Evolutionary conservation across 805 yeast species (phyloP).

Genomic region (Clavispora asparagi): DNA sequence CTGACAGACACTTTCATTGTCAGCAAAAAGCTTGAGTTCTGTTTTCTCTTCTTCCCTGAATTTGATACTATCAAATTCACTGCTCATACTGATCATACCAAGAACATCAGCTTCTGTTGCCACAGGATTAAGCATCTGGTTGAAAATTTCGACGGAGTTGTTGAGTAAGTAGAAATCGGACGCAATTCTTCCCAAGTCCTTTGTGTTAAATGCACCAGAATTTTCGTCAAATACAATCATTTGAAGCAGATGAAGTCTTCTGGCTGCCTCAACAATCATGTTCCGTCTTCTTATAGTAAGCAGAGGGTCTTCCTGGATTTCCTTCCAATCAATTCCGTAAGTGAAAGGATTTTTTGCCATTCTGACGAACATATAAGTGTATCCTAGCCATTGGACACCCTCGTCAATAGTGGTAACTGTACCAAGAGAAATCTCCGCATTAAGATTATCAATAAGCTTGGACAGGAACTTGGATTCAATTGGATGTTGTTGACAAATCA

Average conservation of each 20-base stretch:
- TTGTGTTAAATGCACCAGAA: conserved; percentile 71
- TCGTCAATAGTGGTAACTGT: conserved; percentile 93
- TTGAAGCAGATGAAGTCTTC: conserved; percentile 77
- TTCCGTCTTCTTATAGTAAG: conserved; percentile 67
- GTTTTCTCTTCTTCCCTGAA: conserved; percentile 80
- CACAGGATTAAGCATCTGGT: conserved; percentile 71
- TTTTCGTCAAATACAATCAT: conserved; percentile 91
- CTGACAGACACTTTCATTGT: conserved; percentile 68
- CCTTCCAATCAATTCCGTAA: conserved; percentile 88
- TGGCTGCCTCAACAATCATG: conserved; percentile 76
- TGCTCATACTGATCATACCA: conserved; percentile 84
- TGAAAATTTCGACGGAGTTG: conserved; percentile 84
- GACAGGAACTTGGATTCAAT: conserved; percentile 80
- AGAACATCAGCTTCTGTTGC: conserved; percentile 92
- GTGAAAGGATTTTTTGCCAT: conserved; percentile 93
- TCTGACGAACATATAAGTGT: conserved; percentile 88
- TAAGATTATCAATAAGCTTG: conserved; percentile 83
- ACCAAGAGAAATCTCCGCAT: conserved; percentile 94
- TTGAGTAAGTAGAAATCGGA: conserved; percentile 87
- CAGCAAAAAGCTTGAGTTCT: conserved; percentile 62
- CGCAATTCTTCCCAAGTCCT: conserved; percentile 90
- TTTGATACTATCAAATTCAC: conserved; percentile 87
- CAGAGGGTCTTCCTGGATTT: conserved; percentile 76
- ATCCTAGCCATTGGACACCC: conserved; percentile 97
- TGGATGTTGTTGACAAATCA: conserved; percentile 91